These are phyloP conservation scores for Beauveria brongniartii DNA, from an alignment of 2,329 filamentous ascomycete genomes.

Conservation along the genomic window DNA sequence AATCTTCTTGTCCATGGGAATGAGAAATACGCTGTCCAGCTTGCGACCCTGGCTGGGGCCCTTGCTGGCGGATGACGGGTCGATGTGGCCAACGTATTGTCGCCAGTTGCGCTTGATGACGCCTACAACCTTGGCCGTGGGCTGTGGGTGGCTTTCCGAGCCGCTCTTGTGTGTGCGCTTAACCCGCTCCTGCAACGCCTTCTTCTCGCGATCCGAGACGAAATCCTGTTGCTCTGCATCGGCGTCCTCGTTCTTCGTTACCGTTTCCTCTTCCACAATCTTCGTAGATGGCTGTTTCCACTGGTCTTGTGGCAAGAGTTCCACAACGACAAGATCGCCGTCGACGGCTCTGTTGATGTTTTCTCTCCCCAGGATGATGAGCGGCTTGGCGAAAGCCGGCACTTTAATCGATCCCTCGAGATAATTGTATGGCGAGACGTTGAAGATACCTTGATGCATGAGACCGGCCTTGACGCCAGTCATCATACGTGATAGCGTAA, in stretches of 20 bases:
- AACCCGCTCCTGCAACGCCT: conserved; percentile 83
- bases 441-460: conserved; percentile 91
- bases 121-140: conserved; percentile 86
- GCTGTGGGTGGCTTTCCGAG: conserved; percentile 71
- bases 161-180: conserved; percentile 72
- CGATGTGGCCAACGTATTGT: conserved; percentile 94
- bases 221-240: conserved; percentile 72
- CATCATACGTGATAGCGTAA: conserved; percentile 83
- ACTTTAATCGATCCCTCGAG: conserved; percentile 89
- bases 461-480: conserved; percentile 84
- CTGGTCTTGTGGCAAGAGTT: conserved; percentile 86
- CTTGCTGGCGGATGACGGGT: conserved; percentile 72
- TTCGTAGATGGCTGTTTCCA: conserved; percentile 96
- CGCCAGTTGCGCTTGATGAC: conserved; percentile 95
- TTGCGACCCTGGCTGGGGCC: conserved; percentile 68
- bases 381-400: conserved; percentile 78
- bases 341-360: conserved; percentile 94
- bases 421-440: conserved; percentile 96
- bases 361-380: conserved; percentile 83
- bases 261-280: conserved; percentile 85
- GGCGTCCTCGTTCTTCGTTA: conserved; percentile 90
- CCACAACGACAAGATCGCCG: conserved; percentile 86
- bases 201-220: conserved; percentile 82
- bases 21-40: conserved; percentile 87
- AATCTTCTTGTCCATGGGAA: conserved; percentile 97